Percentiles rank a stretch among this genome's conserved stretches.
These are phyloP conservation scores for Waitea zeae DNA, from an alignment of 1,284 basidiomycete species.

Conservation along the genomic window DNA sequence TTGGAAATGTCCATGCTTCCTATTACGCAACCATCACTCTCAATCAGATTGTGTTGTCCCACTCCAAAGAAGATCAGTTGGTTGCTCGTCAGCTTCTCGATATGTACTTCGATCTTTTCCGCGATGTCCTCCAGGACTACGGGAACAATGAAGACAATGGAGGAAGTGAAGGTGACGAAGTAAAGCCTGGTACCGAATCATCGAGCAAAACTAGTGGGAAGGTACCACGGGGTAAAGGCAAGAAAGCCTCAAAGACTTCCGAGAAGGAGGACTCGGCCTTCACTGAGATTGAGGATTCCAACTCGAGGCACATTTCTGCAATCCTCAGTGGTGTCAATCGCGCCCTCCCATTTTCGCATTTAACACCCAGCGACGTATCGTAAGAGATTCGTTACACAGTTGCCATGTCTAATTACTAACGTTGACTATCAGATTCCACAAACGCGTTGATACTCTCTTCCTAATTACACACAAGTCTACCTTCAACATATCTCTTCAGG, in stretches of 20 bases:
- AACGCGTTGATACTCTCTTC: slow-evolving; percentile 90
- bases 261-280: slow-evolving; percentile 46
- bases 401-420: slow-evolving; percentile 4
- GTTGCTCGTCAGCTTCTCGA: slow-evolving; percentile 79
- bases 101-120: slow-evolving; percentile 92
- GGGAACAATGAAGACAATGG: slow-evolving; percentile 14
- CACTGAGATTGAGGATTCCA: slow-evolving; percentile 59
- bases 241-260: slow-evolving; percentile 19
- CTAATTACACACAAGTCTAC: slow-evolving; percentile 87
- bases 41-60: slow-evolving; percentile 81
- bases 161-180: slow-evolving; percentile 16
- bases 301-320: slow-evolving; percentile 80
- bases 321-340: slow-evolving; percentile 92
- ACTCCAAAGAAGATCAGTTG: slow-evolving; percentile 41
- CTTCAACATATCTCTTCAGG: slow-evolving; percentile 95
- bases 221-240: slow-evolving; percentile 17
- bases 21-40: slow-evolving; percentile 91
- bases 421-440: slow-evolving; percentile 40
- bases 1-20: slow-evolving; percentile 47
- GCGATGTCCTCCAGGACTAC: slow-evolving; percentile 59
- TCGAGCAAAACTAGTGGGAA: no score
- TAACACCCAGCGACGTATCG: slow-evolving; percentile 37
- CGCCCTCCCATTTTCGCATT: slow-evolving; percentile 82
- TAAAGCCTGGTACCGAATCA: no score
- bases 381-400: slow-evolving; percentile 13